Percentiles rank a stretch among this genome's conserved stretches.
Conservation (phyloP, 148 eudicot species). For the Silene latifolia region DNA sequence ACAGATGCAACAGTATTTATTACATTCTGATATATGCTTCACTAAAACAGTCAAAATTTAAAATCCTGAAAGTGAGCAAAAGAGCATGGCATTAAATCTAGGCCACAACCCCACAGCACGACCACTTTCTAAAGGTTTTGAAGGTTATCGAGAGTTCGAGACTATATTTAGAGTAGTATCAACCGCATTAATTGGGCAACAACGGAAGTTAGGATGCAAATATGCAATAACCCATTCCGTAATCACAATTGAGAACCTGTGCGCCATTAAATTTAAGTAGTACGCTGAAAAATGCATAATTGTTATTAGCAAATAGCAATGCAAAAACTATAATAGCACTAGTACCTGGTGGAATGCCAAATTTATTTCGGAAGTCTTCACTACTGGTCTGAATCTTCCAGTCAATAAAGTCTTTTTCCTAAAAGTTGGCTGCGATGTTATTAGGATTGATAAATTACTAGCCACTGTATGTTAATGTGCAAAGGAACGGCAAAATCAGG, state of each 20-base stretch:
- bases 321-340: slow-evolving; percentile 4
- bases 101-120: background rate
- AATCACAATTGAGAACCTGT: background rate
- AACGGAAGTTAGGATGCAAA: background rate
- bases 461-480: background rate
- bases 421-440: slow-evolving; percentile 15
- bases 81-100: background rate
- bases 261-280: background rate
- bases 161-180: background rate
- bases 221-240: background rate
- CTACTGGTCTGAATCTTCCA: slow-evolving; percentile 51
- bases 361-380: slow-evolving; percentile 48
- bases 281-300: background rate
- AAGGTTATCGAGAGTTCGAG: background rate
- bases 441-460: slow-evolving; percentile 8
- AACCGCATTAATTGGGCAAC: background rate
- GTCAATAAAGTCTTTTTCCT: slow-evolving; percentile 36
- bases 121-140: background rate
- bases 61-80: background rate
- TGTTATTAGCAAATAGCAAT: background rate
- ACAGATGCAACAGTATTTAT: slow-evolving; percentile 1
- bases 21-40: background rate
- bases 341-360: slow-evolving; percentile 64
- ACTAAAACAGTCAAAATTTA: background rate
- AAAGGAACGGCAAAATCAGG: background rate